Evolutionary conservation across 2,329 filamentous ascomycete species (phyloP), one percentile per base, ranked within the genome.

Genomic region (Colletotrichum salicis): DNA sequence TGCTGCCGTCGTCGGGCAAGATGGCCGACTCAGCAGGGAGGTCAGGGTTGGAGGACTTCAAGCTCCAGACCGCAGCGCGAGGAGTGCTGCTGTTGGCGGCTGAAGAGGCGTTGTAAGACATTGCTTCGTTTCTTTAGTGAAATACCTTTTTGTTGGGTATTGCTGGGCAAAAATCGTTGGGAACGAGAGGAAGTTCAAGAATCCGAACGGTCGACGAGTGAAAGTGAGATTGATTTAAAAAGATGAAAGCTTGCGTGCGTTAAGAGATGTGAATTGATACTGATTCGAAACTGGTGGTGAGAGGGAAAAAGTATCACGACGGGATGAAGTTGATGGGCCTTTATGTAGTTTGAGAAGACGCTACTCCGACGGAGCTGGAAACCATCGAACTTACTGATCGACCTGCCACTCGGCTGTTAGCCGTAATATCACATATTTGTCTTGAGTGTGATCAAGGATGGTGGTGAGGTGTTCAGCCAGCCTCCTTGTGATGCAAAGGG

Each of bases 21-120:
- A 55, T 55, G 52, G 52, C 52, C 2, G 52, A 55, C n/a, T 55
- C 52, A 5, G 52, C 52, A 13, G 52, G 52, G 22, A 55, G 27
- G 22, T 55, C 52, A 22, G 52, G 52, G 52, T 55, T 55, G 52
- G 52, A 55, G 24, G 52, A 55, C 52, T 55, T 55, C 52, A 55
- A 55, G 27, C 22, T 55, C 52, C 52, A 55, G 52, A 55, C 52
- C 7, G 52, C 52, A 27, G 52, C 52, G 27, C 52, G 52, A 55
- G 52, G 52, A 55, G 22, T 15, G 37, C 37, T 15, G 37, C 37
- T 8, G 37, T 13, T 41, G 37, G 37, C 19, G 3, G 3, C 6
- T 15, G 41, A n/a, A 48, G 19, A 11, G 52, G 52, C 52, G 52
- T 55, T 55, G 52, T 27, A 13, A 27, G 52, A 29, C 52, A 55